phyloP scores from a whole-genome alignment of 2,329 filamentous ascomycete species.

The Cytospora piceae region DNA sequence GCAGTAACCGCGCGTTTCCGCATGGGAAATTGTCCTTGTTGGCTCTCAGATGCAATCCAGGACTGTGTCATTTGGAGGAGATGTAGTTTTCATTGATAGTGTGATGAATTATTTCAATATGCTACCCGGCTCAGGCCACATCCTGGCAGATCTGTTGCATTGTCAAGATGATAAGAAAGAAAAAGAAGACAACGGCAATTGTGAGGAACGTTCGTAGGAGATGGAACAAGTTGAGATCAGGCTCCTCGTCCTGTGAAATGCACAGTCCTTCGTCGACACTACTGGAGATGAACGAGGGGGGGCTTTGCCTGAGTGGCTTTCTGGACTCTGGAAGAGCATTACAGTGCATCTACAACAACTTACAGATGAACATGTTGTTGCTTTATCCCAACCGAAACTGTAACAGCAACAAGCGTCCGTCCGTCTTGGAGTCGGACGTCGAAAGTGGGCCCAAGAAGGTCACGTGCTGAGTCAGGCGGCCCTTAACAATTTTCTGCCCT shows the following conservation, averaged over 20 bases:
- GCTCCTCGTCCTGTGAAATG: background rate
- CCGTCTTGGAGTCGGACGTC: background rate
- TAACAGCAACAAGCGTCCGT: background rate
- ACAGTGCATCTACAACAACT: background rate
- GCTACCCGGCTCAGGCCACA: background rate
- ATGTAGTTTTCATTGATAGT: too few species aligned
- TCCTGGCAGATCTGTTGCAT: too few species aligned
- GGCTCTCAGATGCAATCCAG: too few species aligned
- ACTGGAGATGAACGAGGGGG: background rate
- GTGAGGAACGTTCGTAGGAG: background rate
- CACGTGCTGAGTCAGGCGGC: conserved; percentile 30
- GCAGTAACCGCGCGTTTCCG: background rate
- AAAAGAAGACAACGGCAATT: too few species aligned
- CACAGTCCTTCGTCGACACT: background rate
- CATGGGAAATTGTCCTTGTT: background rate
- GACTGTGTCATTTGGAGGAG: too few species aligned
- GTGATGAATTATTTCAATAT: background rate
- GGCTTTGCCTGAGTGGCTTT: background rate
- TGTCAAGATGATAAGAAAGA: too few species aligned
- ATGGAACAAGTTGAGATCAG: background rate
- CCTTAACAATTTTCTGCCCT: conserved; percentile 28
- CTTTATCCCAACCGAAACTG: background rate
- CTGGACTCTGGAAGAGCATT: background rate
- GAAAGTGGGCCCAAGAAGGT: conserved; percentile 3
- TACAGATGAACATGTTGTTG: background rate